phyloP scores from a whole-genome alignment of 805 yeast species.

The Lachancea quebecensis region DNA sequence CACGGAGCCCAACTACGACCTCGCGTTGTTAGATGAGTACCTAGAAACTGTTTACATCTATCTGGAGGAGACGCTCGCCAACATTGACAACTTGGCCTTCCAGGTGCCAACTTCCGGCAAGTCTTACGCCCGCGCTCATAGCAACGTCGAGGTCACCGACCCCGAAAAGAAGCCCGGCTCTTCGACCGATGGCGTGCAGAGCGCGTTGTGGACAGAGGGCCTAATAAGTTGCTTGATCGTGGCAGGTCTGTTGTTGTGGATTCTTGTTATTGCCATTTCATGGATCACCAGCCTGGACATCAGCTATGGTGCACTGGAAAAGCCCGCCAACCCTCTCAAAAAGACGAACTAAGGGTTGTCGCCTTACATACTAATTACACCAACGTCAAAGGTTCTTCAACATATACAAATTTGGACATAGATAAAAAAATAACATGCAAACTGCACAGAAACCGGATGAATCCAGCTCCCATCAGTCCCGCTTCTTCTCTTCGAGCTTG shows the following conservation, averaged over 20 bases:
- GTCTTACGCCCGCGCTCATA: slow-evolving; percentile 1
- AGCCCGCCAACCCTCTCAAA: slow-evolving; percentile 33
- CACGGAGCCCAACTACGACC: slow-evolving; percentile 17
- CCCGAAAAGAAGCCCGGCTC: slow-evolving; percentile 4
- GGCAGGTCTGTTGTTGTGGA: slow-evolving; percentile 47
- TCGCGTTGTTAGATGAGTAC: slow-evolving; percentile 21
- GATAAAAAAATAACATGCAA: slow-evolving; percentile 7
- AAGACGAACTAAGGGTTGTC: slow-evolving; percentile 19
- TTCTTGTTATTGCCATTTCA: slow-evolving; percentile 55
- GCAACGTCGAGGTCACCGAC: slow-evolving; percentile 2
- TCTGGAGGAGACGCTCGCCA: slow-evolving; percentile 18
- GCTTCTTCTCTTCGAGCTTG: slow-evolving; percentile 25
- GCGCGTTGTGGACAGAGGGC: slow-evolving; percentile 43
- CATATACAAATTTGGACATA: slow-evolving; percentile 8
- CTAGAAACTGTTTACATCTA: slow-evolving; percentile 20
- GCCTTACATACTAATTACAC: background rate
- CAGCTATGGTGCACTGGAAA: slow-evolving; percentile 77
- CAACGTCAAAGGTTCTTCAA: background rate
- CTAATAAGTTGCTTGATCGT: slow-evolving; percentile 70
- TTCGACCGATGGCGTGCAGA: slow-evolving; percentile 17
- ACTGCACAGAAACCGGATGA: background rate
- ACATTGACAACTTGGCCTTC: slow-evolving; percentile 19
- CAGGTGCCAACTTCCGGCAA: slow-evolving; percentile 5
- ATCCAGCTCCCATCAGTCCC: background rate
- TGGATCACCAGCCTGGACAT: slow-evolving; percentile 71